Base-by-base conservation (phyloP, 148 eudicot species). In the Limonium bicolor region DNA sequence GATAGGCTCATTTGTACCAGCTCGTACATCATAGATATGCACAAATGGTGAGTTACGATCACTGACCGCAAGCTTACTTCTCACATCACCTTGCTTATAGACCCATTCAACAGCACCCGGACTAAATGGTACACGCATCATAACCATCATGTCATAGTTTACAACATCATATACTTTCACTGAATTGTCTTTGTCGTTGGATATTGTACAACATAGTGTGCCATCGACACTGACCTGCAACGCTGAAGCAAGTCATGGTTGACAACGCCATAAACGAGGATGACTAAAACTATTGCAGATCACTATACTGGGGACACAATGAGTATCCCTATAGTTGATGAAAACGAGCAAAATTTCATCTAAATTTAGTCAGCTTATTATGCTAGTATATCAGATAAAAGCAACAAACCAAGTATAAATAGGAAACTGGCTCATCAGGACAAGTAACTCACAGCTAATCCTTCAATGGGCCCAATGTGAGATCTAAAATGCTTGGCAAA, bases 121-220 rank as follows among this genome's bases (percentile, higher is more conserved):
- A 27, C 75, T 42, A 69, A 56, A 84, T 28, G 79, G 76, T 41
- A 90, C 62, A 17, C 86, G 82, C 58, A 90, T 48, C 99, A 90
- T 90, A 53, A 75, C 87, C 99, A 90, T 90, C 99, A 90, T 90
- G 55, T 90, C 99, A 67, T 68, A 90, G 74, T 84, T 90, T 54
- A 84, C 86, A 48, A 90, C 99, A 46, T 90, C 99, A 36, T 80
- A 90, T 54, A 90, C 74, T 72, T 90, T 90, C 43, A 90, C 85
- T 16, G 93, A 77, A 19, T 59, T 66, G 30, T 90, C 99, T 69
- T 27, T 70, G 30, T 90, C 99, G 69, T 27, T 70, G 30, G 99
- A 90, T 58, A 90, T 90, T 20, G 99, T 84, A 71, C 88, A 80
- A 41, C 99, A 90, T 49, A 90, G 93, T 61, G 82, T 59, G 30